Evolutionary conservation across 768 basidiomycete species (phyloP).

Genomic region (Suillus plorans): DNA sequence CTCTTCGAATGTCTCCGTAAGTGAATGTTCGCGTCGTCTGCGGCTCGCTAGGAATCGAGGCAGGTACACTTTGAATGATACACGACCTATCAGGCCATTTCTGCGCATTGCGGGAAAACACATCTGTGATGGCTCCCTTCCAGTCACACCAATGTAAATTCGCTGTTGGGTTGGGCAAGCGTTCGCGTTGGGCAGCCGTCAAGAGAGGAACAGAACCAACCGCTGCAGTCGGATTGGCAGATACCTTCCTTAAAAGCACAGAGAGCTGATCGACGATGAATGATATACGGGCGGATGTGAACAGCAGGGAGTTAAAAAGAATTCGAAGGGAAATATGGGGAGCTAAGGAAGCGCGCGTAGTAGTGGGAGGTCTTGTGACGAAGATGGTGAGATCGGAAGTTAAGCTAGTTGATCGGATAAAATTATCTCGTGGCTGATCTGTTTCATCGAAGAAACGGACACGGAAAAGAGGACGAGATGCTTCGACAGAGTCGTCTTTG

Average conservation of each 20-base stretch:
- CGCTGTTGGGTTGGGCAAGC: slow-evolving; percentile 80
- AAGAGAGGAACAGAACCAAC: slow-evolving; percentile 82
- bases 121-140: slow-evolving; percentile 95
- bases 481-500: slow-evolving; percentile 57
- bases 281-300: slow-evolving; percentile 74
- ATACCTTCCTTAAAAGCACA: slow-evolving; percentile 68
- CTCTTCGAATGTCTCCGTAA: slow-evolving; percentile 78
- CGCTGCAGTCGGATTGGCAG: slow-evolving; percentile 62
- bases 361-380: slow-evolving; percentile 69
- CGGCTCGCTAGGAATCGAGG: slow-evolving; percentile 31
- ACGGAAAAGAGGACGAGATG: slow-evolving; percentile 70
- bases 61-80: slow-evolving; percentile 76
- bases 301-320: slow-evolving; percentile 93
- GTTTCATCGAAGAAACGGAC: slow-evolving; percentile 97
- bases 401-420: slow-evolving; percentile 75
- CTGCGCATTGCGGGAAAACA: slow-evolving; percentile 87
- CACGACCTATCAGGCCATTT: slow-evolving; percentile 81
- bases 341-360: slow-evolving; percentile 67
- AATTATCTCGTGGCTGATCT: slow-evolving; percentile 67
- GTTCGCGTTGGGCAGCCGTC: slow-evolving; percentile 64
- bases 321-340: slow-evolving; percentile 79
- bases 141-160: slow-evolving; percentile 97
- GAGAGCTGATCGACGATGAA: slow-evolving; percentile 86
- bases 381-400: slow-evolving; percentile 95
- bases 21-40: slow-evolving; percentile 65